phyloP scores from a whole-genome alignment of 345 rosid genomes.

The Citrus australasica region DNA sequence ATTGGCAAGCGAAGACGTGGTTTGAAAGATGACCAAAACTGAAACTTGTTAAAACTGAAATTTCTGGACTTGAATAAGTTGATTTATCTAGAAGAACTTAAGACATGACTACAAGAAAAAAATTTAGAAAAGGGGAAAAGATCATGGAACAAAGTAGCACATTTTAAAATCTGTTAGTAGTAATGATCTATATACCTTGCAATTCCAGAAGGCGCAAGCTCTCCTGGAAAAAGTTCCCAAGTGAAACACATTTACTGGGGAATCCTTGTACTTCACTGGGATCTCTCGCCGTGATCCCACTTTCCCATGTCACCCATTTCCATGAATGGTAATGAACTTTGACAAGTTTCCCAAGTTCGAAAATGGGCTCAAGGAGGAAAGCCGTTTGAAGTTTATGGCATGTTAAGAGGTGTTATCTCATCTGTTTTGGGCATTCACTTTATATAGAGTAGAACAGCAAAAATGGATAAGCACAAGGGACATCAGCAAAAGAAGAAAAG shows the following conservation, averaged over 20 bases:
- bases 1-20: background rate
- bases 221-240: background rate
- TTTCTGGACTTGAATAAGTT: background rate
- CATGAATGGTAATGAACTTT: background rate
- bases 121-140: background rate
- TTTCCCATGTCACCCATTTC: slow-evolving; percentile 3
- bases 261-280: background rate
- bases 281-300: background rate
- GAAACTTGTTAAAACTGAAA: background rate
- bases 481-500: background rate
- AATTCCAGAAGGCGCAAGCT: background rate
- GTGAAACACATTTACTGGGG: no score
- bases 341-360: background rate
- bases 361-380: background rate
- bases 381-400: background rate
- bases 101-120: background rate
- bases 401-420: background rate
- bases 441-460: background rate
- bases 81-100: background rate
- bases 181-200: background rate
- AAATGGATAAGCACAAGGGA: background rate
- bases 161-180: background rate
- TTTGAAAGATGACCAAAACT: background rate
- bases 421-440: background rate
- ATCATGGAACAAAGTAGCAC: background rate